These are phyloP conservation scores for Collybia mongolica DNA, from an alignment of 768 basidiomycete genomes.

Conservation along the genomic window DNA sequence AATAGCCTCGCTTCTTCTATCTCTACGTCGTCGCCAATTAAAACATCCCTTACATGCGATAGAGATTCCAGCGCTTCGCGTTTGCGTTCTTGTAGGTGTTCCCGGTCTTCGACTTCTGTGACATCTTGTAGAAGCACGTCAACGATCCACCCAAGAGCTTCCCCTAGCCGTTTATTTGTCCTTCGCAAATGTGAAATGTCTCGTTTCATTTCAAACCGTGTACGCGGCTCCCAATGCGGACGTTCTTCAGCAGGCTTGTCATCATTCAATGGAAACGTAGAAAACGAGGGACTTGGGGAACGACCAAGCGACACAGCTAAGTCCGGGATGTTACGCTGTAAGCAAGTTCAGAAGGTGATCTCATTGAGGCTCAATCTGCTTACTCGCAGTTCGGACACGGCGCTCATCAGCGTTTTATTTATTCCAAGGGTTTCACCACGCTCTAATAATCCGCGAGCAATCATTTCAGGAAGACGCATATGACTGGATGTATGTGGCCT, in stretches of 20 bases:
- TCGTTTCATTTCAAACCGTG: conserved; percentile 69
- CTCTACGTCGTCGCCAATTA: conserved; percentile 49
- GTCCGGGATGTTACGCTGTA: conserved; percentile 83
- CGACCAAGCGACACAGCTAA: conserved; percentile 67
- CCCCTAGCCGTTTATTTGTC: conserved; percentile 65
- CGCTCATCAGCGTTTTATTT: conserved; percentile 79
- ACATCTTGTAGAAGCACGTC: conserved; percentile 66
- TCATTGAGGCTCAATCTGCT: conserved; percentile 14
- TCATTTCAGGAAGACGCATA: conserved; percentile 66
- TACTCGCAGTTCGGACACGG: conserved; percentile 76
- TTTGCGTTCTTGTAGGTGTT: conserved; percentile 40
- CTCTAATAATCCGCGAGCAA: conserved; percentile 72
- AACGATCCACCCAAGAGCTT: conserved; percentile 73
- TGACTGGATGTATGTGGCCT: conserved; percentile 39
- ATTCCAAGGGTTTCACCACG: conserved; percentile 80
- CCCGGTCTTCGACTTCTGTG: conserved; percentile 36
- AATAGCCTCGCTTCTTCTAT: conserved; percentile 70
- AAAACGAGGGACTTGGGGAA: conserved; percentile 43
- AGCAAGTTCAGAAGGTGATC: neutral
- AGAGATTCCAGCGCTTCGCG: conserved; percentile 74
- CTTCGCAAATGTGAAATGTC: conserved; percentile 53
- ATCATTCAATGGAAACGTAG: conserved; percentile 62
- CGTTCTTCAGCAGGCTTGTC: conserved; percentile 57
- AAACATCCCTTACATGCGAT: conserved; percentile 73
- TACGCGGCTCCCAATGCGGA: conserved; percentile 67